Percentiles rank a stretch among this genome's conserved stretches.
Evolutionary conservation across 306 rosid genomes (phyloP).

Genomic region (Malus sieversii): DNA sequence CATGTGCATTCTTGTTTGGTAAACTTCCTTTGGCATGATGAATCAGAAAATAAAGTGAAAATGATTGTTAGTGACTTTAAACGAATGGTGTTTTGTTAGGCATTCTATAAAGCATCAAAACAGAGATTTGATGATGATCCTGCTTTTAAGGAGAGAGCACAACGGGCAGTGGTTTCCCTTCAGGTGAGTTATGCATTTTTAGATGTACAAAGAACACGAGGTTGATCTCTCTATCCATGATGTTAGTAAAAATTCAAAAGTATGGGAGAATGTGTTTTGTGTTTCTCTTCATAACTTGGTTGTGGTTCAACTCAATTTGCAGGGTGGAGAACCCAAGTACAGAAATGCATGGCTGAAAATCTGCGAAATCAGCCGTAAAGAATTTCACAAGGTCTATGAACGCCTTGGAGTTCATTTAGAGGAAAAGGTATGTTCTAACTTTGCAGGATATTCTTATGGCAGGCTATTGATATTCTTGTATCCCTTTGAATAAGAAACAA

Average conservation of each 20-base stretch:
- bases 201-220: neutral
- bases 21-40: neutral
- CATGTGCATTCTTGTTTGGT: neutral
- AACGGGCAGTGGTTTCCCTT: slow-evolving; percentile 76
- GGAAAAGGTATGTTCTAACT: slow-evolving; percentile 52
- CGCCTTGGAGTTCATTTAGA: slow-evolving; percentile 73
- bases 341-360: slow-evolving; percentile 76
- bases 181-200: slow-evolving; percentile 45
- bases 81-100: slow-evolving; percentile 31
- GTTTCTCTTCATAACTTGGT: neutral
- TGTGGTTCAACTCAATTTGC: slow-evolving; percentile 4
- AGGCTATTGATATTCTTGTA: neutral
- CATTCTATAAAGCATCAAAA: slow-evolving; percentile 85
- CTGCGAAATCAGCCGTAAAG: slow-evolving; percentile 83
- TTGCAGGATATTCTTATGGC: neutral
- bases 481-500: neutral
- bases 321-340: slow-evolving; percentile 74
- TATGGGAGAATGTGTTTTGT: neutral
- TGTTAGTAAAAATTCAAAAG: neutral
- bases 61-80: slow-evolving; percentile 1
- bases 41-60: slow-evolving; percentile 1
- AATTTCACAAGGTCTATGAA: slow-evolving; percentile 75
- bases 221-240: slow-evolving; percentile 2
- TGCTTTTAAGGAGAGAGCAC: slow-evolving; percentile 80
- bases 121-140: slow-evolving; percentile 74